A percentile compares a stretch with the other conserved stretches of the same genome.
These are phyloP conservation scores for Coelastrella sp. DNA, from an alignment of 139 green algal species.

Conservation along the genomic window DNA sequence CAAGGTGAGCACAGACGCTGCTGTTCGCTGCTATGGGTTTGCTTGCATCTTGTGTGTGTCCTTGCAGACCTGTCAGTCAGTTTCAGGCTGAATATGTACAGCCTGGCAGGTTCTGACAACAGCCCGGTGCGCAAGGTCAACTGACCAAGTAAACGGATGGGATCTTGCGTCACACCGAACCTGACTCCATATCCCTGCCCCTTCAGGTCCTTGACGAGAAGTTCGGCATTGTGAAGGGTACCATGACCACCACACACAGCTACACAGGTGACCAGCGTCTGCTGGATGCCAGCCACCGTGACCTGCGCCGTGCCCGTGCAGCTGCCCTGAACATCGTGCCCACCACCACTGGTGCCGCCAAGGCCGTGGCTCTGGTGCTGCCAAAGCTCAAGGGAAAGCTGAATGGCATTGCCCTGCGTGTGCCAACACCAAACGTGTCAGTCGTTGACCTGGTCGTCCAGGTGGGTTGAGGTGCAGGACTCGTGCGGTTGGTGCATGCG, in stretches of 20 bases:
- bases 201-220: slow-evolving; percentile 98
- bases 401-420: slow-evolving; percentile 98
- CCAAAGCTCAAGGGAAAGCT: slow-evolving; percentile 96
- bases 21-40: too few relatives aligned
- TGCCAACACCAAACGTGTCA: slow-evolving; percentile 99
- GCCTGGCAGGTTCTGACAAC: too few relatives aligned
- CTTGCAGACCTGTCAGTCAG: too few relatives aligned
- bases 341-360: slow-evolving; percentile 98
- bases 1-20: slow-evolving; percentile 80
- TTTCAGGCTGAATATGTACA: too few relatives aligned
- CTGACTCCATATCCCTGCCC: neutral
- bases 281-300: slow-evolving; percentile 98
- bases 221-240: slow-evolving; percentile 99
- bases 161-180: too few relatives aligned
- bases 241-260: slow-evolving; percentile 99
- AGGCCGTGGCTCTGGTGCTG: slow-evolving; percentile 97
- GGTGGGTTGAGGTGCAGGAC: slow-evolving; percentile 53
- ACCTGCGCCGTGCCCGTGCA: slow-evolving; percentile 96
- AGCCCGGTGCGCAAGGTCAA: too few relatives aligned
- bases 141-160: too few relatives aligned
- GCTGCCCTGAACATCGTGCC: slow-evolving; percentile 99
- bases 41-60: neutral
- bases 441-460: slow-evolving; percentile 99
- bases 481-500: too few relatives aligned
- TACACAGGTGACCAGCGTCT: slow-evolving; percentile 99